Conservation (phyloP, 148 eudicot genomes). For the Simmondsia chinensis region DNA sequence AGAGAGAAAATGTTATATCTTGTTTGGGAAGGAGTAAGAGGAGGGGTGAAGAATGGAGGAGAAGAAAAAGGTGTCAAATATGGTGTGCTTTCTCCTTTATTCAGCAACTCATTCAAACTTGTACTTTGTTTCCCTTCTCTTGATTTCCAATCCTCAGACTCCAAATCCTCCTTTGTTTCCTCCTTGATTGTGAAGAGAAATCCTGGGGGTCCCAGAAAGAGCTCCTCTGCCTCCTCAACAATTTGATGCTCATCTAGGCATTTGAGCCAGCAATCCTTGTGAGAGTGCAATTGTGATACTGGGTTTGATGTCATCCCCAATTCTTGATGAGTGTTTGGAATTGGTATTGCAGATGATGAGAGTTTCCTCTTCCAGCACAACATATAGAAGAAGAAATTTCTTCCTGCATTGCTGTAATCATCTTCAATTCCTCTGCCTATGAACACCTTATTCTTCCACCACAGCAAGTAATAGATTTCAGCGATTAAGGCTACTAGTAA, state of each 20-base stretch:
- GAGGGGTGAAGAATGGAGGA: conserved; percentile 57
- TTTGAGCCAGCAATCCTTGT: conserved; percentile 17
- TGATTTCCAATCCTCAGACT: conserved; percentile 44
- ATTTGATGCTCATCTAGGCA: conserved; percentile 22
- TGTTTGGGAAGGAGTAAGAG: conserved; percentile 54
- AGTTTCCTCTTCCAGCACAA: conserved; percentile 37
- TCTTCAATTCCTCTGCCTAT: conserved; percentile 29
- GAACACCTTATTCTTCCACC: conserved; percentile 72
- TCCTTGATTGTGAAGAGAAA: conserved; percentile 69
- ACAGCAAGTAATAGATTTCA: conserved; percentile 70
- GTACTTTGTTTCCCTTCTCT: conserved; percentile 22
- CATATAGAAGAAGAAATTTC: conserved; percentile 24
- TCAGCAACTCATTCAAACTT: conserved; percentile 43
- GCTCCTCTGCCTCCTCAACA: conserved; percentile 14
- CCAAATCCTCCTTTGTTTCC: conserved; percentile 74
- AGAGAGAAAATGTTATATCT: too few relatives aligned
- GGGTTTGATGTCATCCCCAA: conserved; percentile 5
- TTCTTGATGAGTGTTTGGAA: conserved; percentile 12
- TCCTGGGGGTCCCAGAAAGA: conserved; percentile 49
- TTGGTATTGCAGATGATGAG: conserved; percentile 11
- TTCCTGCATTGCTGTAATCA: conserved; percentile 22
- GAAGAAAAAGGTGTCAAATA: conserved; percentile 56
- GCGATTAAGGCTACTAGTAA: conserved; percentile 51
- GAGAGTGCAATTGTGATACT: conserved; percentile 17
- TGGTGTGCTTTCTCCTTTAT: conserved; percentile 28